Evolutionary conservation across 2,329 filamentous ascomycete genomes (phyloP).

Genomic region (Dendryphion nanum): DNA sequence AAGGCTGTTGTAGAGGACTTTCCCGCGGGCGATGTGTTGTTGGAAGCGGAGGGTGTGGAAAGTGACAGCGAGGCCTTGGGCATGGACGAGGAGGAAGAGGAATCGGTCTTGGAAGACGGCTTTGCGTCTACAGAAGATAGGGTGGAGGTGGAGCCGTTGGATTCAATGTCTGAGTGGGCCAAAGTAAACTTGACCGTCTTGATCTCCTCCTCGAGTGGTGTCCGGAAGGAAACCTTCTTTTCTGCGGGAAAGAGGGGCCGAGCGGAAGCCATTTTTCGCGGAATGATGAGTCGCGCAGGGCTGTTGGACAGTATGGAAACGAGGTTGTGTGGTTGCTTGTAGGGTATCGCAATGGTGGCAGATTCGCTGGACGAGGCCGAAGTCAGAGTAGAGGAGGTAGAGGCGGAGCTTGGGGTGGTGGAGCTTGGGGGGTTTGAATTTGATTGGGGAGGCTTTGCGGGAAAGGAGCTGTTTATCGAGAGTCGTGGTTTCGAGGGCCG

Average conservation of each 20-base stretch:
- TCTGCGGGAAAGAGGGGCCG: constrained; percentile 52
- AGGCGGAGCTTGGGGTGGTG: constrained; percentile 35
- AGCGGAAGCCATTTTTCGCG: constrained; percentile 43
- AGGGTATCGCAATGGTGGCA: constrained; percentile 39
- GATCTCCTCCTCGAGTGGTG: constrained; percentile 59
- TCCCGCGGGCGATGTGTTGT: constrained; percentile 8
- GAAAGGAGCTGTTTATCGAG: constrained; percentile 31
- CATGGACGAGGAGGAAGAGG: no score
- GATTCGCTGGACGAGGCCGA: constrained; percentile 42
- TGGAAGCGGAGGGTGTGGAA: constrained; percentile 4
- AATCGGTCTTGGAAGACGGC: constrained; percentile 10
- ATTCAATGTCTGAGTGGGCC: constrained; percentile 56
- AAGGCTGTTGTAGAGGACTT: constrained; percentile 15
- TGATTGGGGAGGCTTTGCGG: constrained; percentile 8
- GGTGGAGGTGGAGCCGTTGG: constrained; percentile 33
- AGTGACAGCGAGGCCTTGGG: constrained; percentile 14
- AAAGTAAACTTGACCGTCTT: constrained; percentile 55
- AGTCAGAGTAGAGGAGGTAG: constrained; percentile 39
- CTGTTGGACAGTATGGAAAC: constrained; percentile 48
- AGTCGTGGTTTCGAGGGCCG: constrained; percentile 29
- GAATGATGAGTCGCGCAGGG: constrained; percentile 36
- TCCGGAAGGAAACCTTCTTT: constrained; percentile 58
- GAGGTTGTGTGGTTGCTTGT: constrained; percentile 47
- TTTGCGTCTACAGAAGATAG: constrained; percentile 22
- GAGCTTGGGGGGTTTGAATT: constrained; percentile 16